Conservation (phyloP, 2,329 filamentous ascomycete species). For the Blastomyces silverae region DNA sequence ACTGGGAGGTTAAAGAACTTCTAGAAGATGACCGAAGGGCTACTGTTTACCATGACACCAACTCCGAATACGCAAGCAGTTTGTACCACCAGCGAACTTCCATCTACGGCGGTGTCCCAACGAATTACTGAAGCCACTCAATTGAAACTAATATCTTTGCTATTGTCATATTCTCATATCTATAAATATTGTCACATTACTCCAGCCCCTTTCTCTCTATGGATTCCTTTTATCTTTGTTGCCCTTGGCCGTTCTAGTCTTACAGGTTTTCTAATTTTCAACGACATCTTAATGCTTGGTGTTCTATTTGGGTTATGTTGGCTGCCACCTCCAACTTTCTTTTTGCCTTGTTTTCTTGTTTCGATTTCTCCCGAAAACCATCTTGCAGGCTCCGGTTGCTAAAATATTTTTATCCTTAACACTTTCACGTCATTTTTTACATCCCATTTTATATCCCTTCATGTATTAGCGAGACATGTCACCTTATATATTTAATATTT, state of each 20-base stretch:
- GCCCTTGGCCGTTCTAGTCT: background rate
- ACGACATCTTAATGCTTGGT: constrained; percentile 6
- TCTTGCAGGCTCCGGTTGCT: background rate
- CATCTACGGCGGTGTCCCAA: constrained; percentile 35
- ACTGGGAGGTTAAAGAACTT: constrained; percentile 96
- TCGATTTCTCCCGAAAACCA: background rate
- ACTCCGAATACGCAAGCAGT: constrained; percentile 42
- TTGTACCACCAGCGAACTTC: constrained; percentile 37
- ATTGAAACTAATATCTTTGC: background rate
- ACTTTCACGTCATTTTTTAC: background rate
- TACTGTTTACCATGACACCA: constrained; percentile 61
- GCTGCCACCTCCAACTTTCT: background rate
- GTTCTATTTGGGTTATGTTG: constrained; percentile 6
- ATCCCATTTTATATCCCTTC: background rate
- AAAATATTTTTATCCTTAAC: background rate
- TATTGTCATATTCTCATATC: background rate
- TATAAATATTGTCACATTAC: background rate
- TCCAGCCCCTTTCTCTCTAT: constrained; percentile 3
- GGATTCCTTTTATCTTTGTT: background rate
- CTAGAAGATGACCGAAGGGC: constrained; percentile 71
- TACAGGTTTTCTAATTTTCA: background rate
- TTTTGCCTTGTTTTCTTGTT: background rate
- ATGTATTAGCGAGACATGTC: constrained; percentile 3
- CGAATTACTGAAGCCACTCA: constrained; percentile 28
- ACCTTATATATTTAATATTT: background rate